Percentiles rank a stretch among this genome's conserved stretches.
Conservation (phyloP, 495 filamentous ascomycete species). For the Aspergillus steynii region DNA sequence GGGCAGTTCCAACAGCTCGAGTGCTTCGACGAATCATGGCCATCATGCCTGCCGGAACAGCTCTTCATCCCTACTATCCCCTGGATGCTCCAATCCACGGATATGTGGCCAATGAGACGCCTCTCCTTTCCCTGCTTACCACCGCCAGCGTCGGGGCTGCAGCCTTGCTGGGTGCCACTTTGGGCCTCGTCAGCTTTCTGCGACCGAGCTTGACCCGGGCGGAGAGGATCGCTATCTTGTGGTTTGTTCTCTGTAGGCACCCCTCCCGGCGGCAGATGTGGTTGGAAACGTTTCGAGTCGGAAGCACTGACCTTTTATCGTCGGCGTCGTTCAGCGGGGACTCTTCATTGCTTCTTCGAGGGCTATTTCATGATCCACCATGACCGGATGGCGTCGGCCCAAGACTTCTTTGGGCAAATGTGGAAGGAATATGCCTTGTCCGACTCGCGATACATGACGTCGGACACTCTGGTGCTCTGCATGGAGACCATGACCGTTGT, state of each 20-base stretch:
- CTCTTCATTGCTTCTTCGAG: constrained; percentile 79
- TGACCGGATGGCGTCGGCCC: constrained; percentile 54
- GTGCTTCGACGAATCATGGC: neutral
- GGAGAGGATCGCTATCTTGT: constrained; percentile 61
- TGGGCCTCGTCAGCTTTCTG: constrained; percentile 43
- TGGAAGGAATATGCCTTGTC: constrained; percentile 90
- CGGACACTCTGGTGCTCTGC: constrained; percentile 77
- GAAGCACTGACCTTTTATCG: constrained; percentile 10
- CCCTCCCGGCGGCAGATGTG: neutral
- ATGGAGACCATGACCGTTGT: constrained; percentile 84
- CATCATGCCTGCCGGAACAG: constrained; percentile 21
- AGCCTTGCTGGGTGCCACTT: constrained; percentile 52
- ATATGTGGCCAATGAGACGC: constrained; percentile 62
- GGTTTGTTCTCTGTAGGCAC: constrained; percentile 65
- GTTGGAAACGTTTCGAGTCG: neutral
- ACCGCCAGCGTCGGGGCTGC: constrained; percentile 53
- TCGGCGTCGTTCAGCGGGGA: constrained; percentile 48
- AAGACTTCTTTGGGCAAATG: constrained; percentile 71
- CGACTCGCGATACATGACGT: constrained; percentile 79
- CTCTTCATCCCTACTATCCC: constrained; percentile 72
- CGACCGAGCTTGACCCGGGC: constrained; percentile 45
- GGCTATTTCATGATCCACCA: constrained; percentile 78
- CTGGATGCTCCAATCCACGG: constrained; percentile 56
- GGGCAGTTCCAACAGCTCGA: neutral
- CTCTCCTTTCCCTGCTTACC: constrained; percentile 53